Percentiles rank a stretch among this genome's conserved stretches.
phyloP scores from a whole-genome alignment of 2,329 filamentous ascomycete genomes.

The Pseudogymnoascus sp. region DNA sequence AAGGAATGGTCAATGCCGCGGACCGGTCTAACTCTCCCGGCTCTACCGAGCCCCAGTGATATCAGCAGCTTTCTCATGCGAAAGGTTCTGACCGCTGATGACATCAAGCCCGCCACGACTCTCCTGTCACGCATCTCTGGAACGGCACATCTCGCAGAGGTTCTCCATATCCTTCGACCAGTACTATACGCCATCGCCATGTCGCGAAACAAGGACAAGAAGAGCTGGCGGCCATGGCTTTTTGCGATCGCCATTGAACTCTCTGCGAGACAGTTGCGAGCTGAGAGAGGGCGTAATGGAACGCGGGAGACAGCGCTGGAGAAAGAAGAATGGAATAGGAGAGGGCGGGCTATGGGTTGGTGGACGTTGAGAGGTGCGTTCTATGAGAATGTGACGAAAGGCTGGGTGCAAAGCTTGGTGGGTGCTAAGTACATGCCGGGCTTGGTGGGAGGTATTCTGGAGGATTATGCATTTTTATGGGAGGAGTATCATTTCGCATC shows the following conservation, averaged over 20 bases:
- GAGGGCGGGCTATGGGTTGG: slow-evolving; percentile 88
- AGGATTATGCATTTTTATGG: slow-evolving; percentile 98
- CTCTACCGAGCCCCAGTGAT: slow-evolving; percentile 71
- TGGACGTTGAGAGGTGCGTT: slow-evolving; percentile 96
- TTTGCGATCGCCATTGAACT: slow-evolving; percentile 80
- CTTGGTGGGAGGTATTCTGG: slow-evolving; percentile 75
- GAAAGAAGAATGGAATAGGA: slow-evolving; percentile 78
- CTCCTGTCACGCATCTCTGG: slow-evolving; percentile 80
- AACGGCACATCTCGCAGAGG: slow-evolving; percentile 67
- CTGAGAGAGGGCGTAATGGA: slow-evolving; percentile 40
- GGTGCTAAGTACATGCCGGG: slow-evolving; percentile 65
- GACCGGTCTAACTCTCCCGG: slow-evolving; percentile 78
- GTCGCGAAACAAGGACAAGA: slow-evolving; percentile 59
- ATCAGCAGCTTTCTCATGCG: slow-evolving; percentile 82
- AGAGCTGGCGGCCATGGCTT: slow-evolving; percentile 87
- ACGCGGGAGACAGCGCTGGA: slow-evolving; percentile 75
- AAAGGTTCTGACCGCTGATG: slow-evolving; percentile 88
- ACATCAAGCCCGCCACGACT: slow-evolving; percentile 85
- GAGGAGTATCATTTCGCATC: slow-evolving; percentile 82
- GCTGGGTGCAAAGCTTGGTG: slow-evolving; percentile 45
- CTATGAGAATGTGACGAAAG: slow-evolving; percentile 84
- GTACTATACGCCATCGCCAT: slow-evolving; percentile 80
- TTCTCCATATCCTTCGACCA: slow-evolving; percentile 86
- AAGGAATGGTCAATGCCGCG: slow-evolving; percentile 87
- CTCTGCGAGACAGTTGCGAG: slow-evolving; percentile 72